Percentiles rank a stretch among this genome's conserved stretches.
phyloP scores from a whole-genome alignment of 2,329 filamentous ascomycete species.

The Aaosphaeria pasadenensis region DNA sequence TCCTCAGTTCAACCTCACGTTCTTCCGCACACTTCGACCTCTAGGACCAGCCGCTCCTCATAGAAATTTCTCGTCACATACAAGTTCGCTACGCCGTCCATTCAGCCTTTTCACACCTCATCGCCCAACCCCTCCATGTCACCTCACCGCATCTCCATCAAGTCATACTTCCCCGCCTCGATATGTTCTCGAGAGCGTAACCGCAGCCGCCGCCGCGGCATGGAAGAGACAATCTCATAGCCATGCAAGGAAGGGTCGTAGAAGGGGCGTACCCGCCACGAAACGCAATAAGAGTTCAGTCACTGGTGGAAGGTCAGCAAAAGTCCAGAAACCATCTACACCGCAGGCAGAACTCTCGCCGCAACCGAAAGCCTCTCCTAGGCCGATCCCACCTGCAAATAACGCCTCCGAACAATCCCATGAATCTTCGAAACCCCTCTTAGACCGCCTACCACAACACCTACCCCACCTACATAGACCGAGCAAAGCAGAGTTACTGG shows the following conservation, averaged over 20 bases:
- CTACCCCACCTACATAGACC: constrained; percentile 75
- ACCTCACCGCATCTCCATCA: constrained; percentile 8
- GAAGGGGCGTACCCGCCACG: constrained; percentile 12
- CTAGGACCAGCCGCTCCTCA: not conserved
- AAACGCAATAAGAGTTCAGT: constrained; percentile 38
- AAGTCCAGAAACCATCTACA: constrained; percentile 16
- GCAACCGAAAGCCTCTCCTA: constrained; percentile 22
- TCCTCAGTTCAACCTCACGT: constrained; percentile 8
- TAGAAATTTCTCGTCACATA: not conserved
- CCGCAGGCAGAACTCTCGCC: constrained; percentile 30
- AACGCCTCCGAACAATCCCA: constrained; percentile 17
- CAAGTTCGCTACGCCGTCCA: not conserved
- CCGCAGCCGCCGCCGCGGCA: constrained; percentile 21
- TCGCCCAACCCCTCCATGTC: not conserved
- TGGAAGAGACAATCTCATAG: constrained; percentile 29
- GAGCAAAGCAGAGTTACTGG: constrained; percentile 87
- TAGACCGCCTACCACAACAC: constrained; percentile 53
- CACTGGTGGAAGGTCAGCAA: constrained; percentile 20
- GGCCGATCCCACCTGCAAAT: constrained; percentile 26
- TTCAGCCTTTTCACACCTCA: constrained; percentile 11
- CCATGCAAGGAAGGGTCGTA: constrained; percentile 12
- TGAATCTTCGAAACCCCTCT: constrained; percentile 43
- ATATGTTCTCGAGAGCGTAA: constrained; percentile 17
- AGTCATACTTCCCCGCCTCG: constrained; percentile 6
- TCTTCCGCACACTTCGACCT: not conserved